These are phyloP conservation scores for Drosera capensis DNA, from an alignment of 148 eudicot genomes.

Conservation along the genomic window DNA sequence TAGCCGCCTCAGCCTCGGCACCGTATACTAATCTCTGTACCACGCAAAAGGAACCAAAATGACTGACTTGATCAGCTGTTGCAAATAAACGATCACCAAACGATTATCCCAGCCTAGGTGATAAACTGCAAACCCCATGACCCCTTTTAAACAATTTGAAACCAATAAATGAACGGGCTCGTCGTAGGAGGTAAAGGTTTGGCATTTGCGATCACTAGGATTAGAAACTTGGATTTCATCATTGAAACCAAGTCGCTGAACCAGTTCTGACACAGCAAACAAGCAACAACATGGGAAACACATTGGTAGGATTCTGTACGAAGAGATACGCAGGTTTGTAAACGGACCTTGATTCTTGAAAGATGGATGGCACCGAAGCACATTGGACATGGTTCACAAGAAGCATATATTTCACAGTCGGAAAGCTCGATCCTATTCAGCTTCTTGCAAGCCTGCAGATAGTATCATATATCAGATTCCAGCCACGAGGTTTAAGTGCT, in stretches of 20 bases:
- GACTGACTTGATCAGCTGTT: too few species aligned
- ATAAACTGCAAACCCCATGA: too few species aligned
- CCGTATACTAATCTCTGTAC: slow-evolving; percentile 68
- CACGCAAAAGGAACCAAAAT: too few species aligned
- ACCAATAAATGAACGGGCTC: background rate
- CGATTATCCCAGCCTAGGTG: too few species aligned
- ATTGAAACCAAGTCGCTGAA: too few species aligned
- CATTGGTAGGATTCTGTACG: background rate
- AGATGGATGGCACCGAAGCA: slow-evolving; percentile 83
- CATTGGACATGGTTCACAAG: slow-evolving; percentile 92
- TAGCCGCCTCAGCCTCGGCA: slow-evolving; percentile 87
- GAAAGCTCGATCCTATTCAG: slow-evolving; percentile 61
- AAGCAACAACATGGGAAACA: too few species aligned
- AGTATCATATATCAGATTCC: background rate
- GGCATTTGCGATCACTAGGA: too few species aligned
- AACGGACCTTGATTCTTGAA: slow-evolving; percentile 55
- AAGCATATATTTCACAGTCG: slow-evolving; percentile 84
- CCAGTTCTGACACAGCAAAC: too few species aligned
- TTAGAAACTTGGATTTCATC: too few species aligned
- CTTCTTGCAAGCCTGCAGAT: slow-evolving; percentile 71
- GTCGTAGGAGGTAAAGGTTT: background rate
- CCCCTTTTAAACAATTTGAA: too few species aligned
- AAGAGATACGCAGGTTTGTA: background rate
- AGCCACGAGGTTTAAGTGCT: background rate
- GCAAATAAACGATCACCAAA: too few species aligned